These are phyloP conservation scores for Pythium monospermum DNA, from an alignment of 352 stramenopile species.

Conservation along the genomic window DNA sequence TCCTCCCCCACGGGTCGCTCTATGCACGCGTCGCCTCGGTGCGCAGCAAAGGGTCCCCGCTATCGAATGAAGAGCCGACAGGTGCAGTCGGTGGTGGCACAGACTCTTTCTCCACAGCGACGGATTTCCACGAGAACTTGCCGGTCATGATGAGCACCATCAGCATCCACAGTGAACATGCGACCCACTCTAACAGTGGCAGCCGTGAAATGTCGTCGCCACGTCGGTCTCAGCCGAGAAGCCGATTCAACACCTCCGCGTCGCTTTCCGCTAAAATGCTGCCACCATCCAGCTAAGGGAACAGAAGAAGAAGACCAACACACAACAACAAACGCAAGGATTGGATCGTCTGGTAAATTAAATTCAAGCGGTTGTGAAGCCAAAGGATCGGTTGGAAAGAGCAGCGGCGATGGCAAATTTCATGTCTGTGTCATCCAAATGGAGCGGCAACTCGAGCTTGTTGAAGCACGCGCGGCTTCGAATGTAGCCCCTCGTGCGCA, in stretches of 20 bases:
- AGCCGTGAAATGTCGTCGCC: slow-evolving; percentile 18
- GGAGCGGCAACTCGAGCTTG: slow-evolving; percentile 86
- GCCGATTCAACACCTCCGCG: not conserved
- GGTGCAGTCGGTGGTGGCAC: no score
- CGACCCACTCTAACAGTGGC: slow-evolving; percentile 11
- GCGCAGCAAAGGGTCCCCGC: slow-evolving; percentile 21
- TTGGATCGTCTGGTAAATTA: not conserved
- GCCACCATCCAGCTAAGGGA: slow-evolving; percentile 3
- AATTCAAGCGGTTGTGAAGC: slow-evolving; percentile 16
- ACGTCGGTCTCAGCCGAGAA: slow-evolving; percentile 11
- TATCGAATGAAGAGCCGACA: no score
- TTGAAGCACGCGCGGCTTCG: slow-evolving; percentile 49
- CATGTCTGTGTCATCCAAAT: slow-evolving; percentile 13
- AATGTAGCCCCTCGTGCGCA: slow-evolving; percentile 27
- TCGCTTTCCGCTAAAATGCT: slow-evolving; percentile 20
- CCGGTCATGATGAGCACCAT: slow-evolving; percentile 25
- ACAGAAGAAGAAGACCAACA: not conserved
- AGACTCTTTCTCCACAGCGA: slow-evolving; percentile 7
- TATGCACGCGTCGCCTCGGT: slow-evolving; percentile 19
- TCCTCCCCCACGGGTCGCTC: slow-evolving; percentile 31
- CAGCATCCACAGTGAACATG: slow-evolving; percentile 8
- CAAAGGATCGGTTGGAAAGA: slow-evolving; percentile 11
- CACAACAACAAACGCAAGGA: not conserved
- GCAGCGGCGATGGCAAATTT: slow-evolving; percentile 11
- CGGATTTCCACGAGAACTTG: slow-evolving; percentile 33